Evolutionary conservation across 305 asterid genomes (phyloP).

Genomic region (Solanum hybrid): DNA sequence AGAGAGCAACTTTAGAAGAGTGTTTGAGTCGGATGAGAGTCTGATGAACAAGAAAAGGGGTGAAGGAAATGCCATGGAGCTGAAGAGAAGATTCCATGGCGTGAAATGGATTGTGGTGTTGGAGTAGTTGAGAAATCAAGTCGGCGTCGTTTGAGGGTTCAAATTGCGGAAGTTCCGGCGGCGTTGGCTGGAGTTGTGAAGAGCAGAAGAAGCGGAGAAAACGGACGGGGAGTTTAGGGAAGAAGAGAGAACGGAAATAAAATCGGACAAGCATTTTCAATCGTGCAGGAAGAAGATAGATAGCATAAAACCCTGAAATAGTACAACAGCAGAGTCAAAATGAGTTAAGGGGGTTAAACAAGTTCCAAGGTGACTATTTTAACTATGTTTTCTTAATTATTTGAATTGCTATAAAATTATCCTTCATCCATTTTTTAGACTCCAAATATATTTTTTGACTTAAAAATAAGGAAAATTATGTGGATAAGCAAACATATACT

Average conservation of each 20-base stretch:
- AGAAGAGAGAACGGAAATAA: not conserved
- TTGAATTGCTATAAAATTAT: no score
- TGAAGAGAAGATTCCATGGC: constrained; percentile 79
- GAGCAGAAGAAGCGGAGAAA: not conserved
- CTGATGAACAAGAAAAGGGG: constrained; percentile 54
- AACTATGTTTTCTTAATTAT: no score
- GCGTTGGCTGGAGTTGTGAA: not conserved
- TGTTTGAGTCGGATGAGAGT: constrained; percentile 65
- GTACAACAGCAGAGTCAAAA: not conserved
- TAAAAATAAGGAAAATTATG: no score
- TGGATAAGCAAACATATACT: no score
- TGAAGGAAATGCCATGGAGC: constrained; percentile 49
- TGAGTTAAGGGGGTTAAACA: not conserved
- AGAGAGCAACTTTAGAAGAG: constrained; percentile 69
- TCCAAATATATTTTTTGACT: no score
- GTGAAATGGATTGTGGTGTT: constrained; percentile 87
- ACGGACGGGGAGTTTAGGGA: not conserved
- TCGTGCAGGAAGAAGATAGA: not conserved
- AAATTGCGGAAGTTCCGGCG: constrained; percentile 46
- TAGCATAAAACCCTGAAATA: not conserved
- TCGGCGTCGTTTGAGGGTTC: constrained; percentile 65
- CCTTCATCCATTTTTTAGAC: no score
- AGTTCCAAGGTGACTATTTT: no score
- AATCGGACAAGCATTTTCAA: not conserved
- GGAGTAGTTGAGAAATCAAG: constrained; percentile 52